Evolutionary conservation across 116 monocot species (phyloP), one percentile per base, ranked within the genome.

Genomic region (Iris pallida): DNA sequence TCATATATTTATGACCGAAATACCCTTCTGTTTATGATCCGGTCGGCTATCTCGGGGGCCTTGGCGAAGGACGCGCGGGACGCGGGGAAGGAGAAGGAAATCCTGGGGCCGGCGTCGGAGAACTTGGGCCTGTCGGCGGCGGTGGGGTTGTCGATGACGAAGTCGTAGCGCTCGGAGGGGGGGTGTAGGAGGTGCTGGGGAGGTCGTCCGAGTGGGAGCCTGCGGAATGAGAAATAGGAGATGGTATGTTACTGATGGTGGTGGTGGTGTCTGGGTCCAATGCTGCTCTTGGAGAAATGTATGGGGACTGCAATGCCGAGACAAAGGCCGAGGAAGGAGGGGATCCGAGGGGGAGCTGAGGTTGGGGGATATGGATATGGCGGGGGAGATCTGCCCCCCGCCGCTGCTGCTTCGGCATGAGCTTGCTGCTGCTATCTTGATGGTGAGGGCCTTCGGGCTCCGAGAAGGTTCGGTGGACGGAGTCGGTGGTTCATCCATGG

Each of bases 321-420:
- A 94, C 94, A 68, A 94, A 94, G 41, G 88, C 90, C 1, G 94
- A 94, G 43, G 87, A 88, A 4, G 88, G 89, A 4, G 93, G 93
- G 3, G 90, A 90, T 8, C n/a, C n/a, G n/a, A n/a, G n/a, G 94
- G 94, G 7, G 94, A 94, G 83, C 85, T 74, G 45, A 89, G 55
- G 76, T 85, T 52, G 6, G 94, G 87, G 15, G 94, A 85, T 54
- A 83, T 79, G 9, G 93, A 89, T 43, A 94, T 85, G 52, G 94
- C 71, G 15, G 94, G 87, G 57, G 94, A 94, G 68, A 86, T 76
- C 6, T 85, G 79, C 53, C 53, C 67, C 13, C 85, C n/a, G n/a
- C n/a, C 70, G 17, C 74, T 78, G 4, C 73, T 61, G 42, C 71
- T 74, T 10, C 13, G 65, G 16, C 46, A 52, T 51, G 51, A 40